Conservation (phyloP, 768 basidiomycete species). For the Pluteus cervinus region DNA sequence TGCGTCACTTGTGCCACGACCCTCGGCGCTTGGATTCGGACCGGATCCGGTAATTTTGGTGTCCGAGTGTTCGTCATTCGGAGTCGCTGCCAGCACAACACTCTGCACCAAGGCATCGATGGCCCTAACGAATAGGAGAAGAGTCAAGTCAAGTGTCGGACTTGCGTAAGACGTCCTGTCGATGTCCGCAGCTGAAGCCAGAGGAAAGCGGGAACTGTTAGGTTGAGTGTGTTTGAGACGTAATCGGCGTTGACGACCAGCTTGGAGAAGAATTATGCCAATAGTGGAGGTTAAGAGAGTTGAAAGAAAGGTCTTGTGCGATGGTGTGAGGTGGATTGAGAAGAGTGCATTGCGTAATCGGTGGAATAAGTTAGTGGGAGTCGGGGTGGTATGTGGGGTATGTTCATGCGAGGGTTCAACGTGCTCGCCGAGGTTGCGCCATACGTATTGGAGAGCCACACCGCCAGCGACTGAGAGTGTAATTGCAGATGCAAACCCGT, state of each 20-base stretch:
- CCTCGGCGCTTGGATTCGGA: too few relatives aligned
- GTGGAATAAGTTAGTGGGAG: too few relatives aligned
- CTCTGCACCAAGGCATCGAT: conserved; percentile 56
- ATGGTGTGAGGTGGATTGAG: conserved; percentile 23
- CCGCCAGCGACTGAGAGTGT: conserved; percentile 64
- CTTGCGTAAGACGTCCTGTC: conserved; percentile 13
- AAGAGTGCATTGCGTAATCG: too few relatives aligned
- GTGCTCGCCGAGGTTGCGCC: conserved; percentile 19
- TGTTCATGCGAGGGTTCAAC: too few relatives aligned
- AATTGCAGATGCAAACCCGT: conserved; percentile 67
- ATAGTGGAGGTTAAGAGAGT: conserved; percentile 50
- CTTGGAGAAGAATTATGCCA: conserved; percentile 54
- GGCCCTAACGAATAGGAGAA: conserved; percentile 65
- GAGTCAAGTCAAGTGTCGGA: conserved; percentile 61
- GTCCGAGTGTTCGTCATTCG: too few relatives aligned
- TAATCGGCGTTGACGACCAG: conserved; percentile 31
- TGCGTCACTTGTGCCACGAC: too few relatives aligned
- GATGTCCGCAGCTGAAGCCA: conserved; percentile 19
- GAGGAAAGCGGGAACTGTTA: conserved; percentile 7
- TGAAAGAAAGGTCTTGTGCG: conserved; percentile 52
- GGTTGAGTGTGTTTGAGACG: conserved; percentile 14
- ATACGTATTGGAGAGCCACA: conserved; percentile 41
- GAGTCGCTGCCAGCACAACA: conserved; percentile 35
- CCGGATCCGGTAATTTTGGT: too few relatives aligned
- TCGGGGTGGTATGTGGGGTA: too few relatives aligned